These are phyloP conservation scores for Boletus bicolor DNA, from an alignment of 768 basidiomycete genomes.

Conservation along the genomic window DNA sequence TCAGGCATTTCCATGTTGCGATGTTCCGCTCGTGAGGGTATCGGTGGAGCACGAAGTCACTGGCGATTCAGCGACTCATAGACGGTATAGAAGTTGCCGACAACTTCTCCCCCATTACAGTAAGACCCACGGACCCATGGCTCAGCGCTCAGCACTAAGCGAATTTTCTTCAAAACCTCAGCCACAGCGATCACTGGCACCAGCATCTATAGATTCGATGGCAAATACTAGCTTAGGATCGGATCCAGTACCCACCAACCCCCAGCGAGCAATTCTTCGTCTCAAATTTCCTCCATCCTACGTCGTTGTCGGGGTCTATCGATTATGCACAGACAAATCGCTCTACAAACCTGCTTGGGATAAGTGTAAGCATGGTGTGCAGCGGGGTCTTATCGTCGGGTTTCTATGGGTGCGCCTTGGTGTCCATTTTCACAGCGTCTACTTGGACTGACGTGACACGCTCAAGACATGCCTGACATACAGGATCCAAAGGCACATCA, in stretches of 20 bases:
- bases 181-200: background rate
- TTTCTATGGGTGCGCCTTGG: constrained; percentile 56
- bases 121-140: too few relatives aligned
- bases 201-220: background rate
- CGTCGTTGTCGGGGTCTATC: constrained; percentile 78
- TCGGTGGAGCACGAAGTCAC: background rate
- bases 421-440: background rate
- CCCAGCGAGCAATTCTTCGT: constrained; percentile 54
- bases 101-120: too few relatives aligned
- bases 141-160: background rate
- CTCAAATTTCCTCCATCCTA: constrained; percentile 82
- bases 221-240: background rate
- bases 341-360: constrained; percentile 78
- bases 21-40: background rate
- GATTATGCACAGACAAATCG: constrained; percentile 69
- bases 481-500: constrained; percentile 64
- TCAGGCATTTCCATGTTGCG: background rate
- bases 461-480: constrained; percentile 64
- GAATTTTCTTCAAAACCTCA: background rate
- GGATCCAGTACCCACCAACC: constrained; percentile 40
- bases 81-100: background rate
- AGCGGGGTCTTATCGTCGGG: constrained; percentile 68
- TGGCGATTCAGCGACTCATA: background rate
- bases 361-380: constrained; percentile 76
- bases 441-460: background rate